Evolutionary conservation across 2,329 filamentous ascomycete species (phyloP).

Genomic region (Ophiocordyceps australis): DNA sequence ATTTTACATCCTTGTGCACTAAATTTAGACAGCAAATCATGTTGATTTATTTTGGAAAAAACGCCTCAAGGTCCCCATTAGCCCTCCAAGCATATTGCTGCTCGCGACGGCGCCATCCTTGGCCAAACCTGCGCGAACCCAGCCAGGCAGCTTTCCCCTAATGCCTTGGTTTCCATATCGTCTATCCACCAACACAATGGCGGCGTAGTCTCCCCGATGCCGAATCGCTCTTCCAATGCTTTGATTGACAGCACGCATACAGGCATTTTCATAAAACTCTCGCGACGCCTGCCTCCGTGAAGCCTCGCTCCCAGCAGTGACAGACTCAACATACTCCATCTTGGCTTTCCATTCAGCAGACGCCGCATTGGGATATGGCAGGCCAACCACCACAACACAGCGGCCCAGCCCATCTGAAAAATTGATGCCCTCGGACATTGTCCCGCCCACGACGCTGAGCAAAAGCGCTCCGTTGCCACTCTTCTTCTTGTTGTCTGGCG

Average conservation of each 20-base stretch:
- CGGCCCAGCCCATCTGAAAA: slow-evolving; percentile 84
- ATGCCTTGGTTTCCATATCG: slow-evolving; percentile 63
- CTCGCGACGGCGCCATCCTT: slow-evolving; percentile 23
- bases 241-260: slow-evolving; percentile 95
- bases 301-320: slow-evolving; percentile 18
- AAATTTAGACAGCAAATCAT: no score
- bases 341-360: slow-evolving; percentile 88
- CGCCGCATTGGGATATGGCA: slow-evolving; percentile 83
- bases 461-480: slow-evolving; percentile 48
- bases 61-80: slow-evolving; percentile 36
- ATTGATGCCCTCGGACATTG: slow-evolving; percentile 95
- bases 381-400: slow-evolving; percentile 76
- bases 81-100: slow-evolving; percentile 25
- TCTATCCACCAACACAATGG: slow-evolving; percentile 70
- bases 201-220: slow-evolving; percentile 75
- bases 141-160: slow-evolving; percentile 62
- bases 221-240: slow-evolving; percentile 86
- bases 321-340: slow-evolving; percentile 66
- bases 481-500: background rate
- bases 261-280: slow-evolving; percentile 85
- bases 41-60: no score
- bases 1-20: no score
- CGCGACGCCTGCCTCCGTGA: slow-evolving; percentile 37
- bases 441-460: slow-evolving; percentile 82
- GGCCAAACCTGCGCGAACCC: slow-evolving; percentile 62